These are phyloP conservation scores for Tolypocladium tropicale DNA, from an alignment of 2,329 filamentous ascomycete species.

Conservation along the genomic window DNA sequence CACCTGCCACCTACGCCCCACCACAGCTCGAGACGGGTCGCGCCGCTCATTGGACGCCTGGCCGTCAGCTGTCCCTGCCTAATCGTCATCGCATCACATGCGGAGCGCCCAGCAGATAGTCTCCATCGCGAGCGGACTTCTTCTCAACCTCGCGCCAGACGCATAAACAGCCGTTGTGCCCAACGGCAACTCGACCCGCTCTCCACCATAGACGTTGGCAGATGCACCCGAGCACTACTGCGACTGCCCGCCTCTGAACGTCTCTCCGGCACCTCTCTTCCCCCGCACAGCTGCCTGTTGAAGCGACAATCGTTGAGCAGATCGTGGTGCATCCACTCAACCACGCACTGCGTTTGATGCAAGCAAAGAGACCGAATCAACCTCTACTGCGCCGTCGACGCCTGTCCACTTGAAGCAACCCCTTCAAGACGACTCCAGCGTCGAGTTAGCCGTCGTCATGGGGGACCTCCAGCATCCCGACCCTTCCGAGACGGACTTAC, in stretches of 20 bases:
- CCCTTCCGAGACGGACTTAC: constrained; percentile 11
- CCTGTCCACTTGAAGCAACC: background rate
- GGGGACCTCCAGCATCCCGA: constrained; percentile 11
- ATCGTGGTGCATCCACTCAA: background rate
- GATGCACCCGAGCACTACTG: background rate
- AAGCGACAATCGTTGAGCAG: background rate
- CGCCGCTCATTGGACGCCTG: background rate
- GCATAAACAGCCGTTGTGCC: background rate
- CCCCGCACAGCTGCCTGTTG: background rate
- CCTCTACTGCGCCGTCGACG: background rate
- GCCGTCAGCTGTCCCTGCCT: background rate
- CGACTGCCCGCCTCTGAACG: background rate
- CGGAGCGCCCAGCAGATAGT: background rate
- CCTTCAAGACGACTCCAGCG: background rate
- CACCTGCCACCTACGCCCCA: background rate
- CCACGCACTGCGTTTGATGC: background rate
- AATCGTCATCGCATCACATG: background rate
- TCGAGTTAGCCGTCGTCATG: constrained; percentile 11
- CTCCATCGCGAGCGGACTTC: background rate
- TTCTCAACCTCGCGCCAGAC: background rate
- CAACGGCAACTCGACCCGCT: background rate
- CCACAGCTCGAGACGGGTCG: background rate
- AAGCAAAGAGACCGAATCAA: background rate
- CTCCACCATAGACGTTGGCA: background rate
- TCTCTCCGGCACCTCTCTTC: background rate